Evolutionary conservation across 495 filamentous ascomycete genomes (phyloP).

Genomic region (Lentithecium fluviatile): DNA sequence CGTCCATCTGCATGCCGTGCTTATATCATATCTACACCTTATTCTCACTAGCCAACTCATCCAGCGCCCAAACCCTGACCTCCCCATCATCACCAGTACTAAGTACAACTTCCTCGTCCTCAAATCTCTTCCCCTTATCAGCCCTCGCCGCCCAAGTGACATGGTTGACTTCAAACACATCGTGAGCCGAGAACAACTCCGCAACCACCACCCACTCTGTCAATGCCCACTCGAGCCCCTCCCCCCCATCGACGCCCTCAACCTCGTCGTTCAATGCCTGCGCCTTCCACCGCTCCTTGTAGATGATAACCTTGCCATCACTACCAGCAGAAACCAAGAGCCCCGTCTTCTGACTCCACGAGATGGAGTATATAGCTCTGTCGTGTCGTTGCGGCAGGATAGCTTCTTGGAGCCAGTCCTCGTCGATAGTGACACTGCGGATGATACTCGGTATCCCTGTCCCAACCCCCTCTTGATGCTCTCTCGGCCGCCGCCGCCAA

Average conservation of each 20-base stretch:
- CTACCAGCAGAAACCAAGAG: constrained; percentile 79
- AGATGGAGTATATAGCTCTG: constrained; percentile 74
- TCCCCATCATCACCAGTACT: constrained; percentile 67
- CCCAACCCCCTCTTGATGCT: constrained; percentile 42
- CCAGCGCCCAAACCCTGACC: constrained; percentile 45
- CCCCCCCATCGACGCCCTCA: neutral
- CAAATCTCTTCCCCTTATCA: constrained; percentile 37
- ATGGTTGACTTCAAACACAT: constrained; percentile 90
- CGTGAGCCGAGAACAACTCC: constrained; percentile 69
- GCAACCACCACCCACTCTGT: constrained; percentile 70
- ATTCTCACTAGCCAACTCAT: constrained; percentile 3
- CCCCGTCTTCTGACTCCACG: constrained; percentile 75
- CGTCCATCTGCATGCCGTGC: too few relatives aligned
- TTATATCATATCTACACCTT: neutral
- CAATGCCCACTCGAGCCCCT: constrained; percentile 4
- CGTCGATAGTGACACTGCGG: constrained; percentile 64
- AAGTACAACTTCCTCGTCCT: constrained; percentile 54
- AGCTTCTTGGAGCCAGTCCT: constrained; percentile 75
- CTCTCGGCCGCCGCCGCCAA: constrained; percentile 67
- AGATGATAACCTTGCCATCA: constrained; percentile 80
- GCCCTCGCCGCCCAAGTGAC: constrained; percentile 65
- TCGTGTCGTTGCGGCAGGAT: constrained; percentile 71
- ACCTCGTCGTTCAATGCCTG: constrained; percentile 43
- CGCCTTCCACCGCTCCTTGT: constrained; percentile 57
- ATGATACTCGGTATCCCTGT: constrained; percentile 73